These are phyloP conservation scores for Neoboletus brunneissimus DNA, from an alignment of 768 basidiomycete species.

Conservation along the genomic window DNA sequence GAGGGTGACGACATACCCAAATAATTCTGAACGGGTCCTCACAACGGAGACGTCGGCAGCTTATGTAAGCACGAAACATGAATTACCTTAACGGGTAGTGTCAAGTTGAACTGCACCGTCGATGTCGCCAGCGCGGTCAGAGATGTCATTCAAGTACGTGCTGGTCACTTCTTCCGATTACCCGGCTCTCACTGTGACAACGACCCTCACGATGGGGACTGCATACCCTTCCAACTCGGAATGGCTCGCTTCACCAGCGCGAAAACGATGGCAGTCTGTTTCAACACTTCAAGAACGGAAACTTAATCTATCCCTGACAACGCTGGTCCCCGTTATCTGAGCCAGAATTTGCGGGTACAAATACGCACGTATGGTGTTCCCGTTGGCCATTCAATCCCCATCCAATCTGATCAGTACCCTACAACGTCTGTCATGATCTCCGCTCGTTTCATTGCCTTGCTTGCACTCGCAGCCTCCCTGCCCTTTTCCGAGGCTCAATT, in stretches of 20 bases:
- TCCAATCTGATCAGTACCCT: background rate
- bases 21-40: too few species aligned
- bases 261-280: background rate
- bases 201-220: background rate
- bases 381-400: background rate
- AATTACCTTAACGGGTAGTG: too few species aligned
- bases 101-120: too few species aligned
- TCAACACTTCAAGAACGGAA: background rate
- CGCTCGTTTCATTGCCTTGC: conserved; percentile 3
- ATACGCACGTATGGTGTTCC: background rate
- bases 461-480: conserved; percentile 10
- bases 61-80: too few species aligned
- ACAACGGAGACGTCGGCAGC: too few species aligned
- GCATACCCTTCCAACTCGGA: background rate
- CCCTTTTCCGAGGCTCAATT: conserved; percentile 7
- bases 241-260: background rate
- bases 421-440: background rate
- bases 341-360: conserved; percentile 1
- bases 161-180: too few species aligned
- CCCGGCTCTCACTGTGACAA: too few species aligned
- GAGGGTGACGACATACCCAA: too few species aligned
- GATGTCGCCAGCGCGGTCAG: too few species aligned
- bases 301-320: background rate
- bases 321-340: background rate
- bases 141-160: too few species aligned